phyloP scores from a whole-genome alignment of 2,329 filamentous ascomycete genomes.

The Basipetospora sp. region DNA sequence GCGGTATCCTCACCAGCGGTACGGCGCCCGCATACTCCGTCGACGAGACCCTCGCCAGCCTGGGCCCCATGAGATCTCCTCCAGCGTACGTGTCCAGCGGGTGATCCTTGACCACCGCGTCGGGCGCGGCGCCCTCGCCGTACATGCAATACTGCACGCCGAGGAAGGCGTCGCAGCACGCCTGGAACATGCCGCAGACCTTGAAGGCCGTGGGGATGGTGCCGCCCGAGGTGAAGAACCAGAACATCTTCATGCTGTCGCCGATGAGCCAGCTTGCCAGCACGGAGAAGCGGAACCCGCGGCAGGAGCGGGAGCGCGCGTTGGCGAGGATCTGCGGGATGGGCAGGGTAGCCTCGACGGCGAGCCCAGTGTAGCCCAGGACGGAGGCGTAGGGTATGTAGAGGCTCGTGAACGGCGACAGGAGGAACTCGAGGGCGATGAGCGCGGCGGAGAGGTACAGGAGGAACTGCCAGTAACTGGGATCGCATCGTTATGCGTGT shows the following conservation, averaged over 20 bases:
- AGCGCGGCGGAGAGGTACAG: constrained; percentile 50
- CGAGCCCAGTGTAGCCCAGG: constrained; percentile 61
- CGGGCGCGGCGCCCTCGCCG: constrained; percentile 35
- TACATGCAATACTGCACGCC: constrained; percentile 63
- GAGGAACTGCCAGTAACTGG: constrained; percentile 67
- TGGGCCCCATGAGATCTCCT: not conserved
- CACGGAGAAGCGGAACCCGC: constrained; percentile 63
- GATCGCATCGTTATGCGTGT: no score
- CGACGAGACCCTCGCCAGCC: constrained; percentile 4
- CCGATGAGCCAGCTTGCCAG: constrained; percentile 65
- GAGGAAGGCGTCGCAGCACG: constrained; percentile 57
- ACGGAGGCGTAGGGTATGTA: constrained; percentile 51
- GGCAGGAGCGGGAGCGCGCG: constrained; percentile 51
- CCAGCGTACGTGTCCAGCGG: not conserved
- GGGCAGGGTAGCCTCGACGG: constrained; percentile 67
- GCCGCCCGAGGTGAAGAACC: constrained; percentile 60
- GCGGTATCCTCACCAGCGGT: constrained; percentile 1
- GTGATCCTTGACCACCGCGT: constrained; percentile 9
- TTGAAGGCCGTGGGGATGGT: constrained; percentile 68
- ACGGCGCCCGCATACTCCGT: constrained; percentile 1
- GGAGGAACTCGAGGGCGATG: constrained; percentile 49
- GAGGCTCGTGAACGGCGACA: constrained; percentile 41
- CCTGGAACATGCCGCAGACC: constrained; percentile 69
- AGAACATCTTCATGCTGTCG: constrained; percentile 76
- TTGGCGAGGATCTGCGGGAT: constrained; percentile 67